A percentile compares a stretch with the other conserved stretches of the same genome.
phyloP scores from a whole-genome alignment of 805 yeast genomes.

The Diddensiella transvaalensis region DNA sequence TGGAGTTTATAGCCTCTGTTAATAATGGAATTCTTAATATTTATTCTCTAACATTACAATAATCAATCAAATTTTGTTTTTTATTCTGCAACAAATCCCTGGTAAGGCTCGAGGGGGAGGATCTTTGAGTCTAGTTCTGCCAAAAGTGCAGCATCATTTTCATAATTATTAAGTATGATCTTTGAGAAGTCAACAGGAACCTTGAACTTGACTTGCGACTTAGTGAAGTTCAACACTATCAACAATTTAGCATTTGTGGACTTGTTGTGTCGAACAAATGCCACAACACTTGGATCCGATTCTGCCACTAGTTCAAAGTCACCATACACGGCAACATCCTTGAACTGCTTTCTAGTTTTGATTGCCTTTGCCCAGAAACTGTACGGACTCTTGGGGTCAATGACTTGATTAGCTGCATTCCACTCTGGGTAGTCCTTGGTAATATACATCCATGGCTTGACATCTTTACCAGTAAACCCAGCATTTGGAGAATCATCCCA shows the following conservation, averaged over 20 bases:
- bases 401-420: conserved; percentile 45
- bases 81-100: conserved; percentile 11
- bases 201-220: conserved; percentile 33
- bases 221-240: conserved; percentile 44
- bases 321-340: conserved; percentile 46
- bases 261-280: conserved; percentile 37
- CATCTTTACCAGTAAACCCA: conserved; percentile 42
- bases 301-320: conserved; percentile 42
- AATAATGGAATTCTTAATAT: too few species aligned
- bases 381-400: conserved; percentile 45
- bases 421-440: conserved; percentile 48
- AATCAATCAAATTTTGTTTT: neutral
- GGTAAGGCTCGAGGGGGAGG: conserved; percentile 17
- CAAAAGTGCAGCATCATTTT: too few species aligned
- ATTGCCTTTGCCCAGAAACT: conserved; percentile 46
- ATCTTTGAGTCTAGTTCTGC: too few species aligned
- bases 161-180: conserved; percentile 14
- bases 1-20: too few species aligned
- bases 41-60: neutral
- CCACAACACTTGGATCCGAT: conserved; percentile 42
- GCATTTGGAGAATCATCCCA: conserved; percentile 45
- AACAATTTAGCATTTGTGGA: conserved; percentile 32
- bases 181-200: conserved; percentile 29
- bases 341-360: conserved; percentile 42
- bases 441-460: conserved; percentile 52